These are phyloP conservation scores for Cyclotella atomus DNA, from an alignment of 108 stramenopile genomes.

Conservation along the genomic window DNA sequence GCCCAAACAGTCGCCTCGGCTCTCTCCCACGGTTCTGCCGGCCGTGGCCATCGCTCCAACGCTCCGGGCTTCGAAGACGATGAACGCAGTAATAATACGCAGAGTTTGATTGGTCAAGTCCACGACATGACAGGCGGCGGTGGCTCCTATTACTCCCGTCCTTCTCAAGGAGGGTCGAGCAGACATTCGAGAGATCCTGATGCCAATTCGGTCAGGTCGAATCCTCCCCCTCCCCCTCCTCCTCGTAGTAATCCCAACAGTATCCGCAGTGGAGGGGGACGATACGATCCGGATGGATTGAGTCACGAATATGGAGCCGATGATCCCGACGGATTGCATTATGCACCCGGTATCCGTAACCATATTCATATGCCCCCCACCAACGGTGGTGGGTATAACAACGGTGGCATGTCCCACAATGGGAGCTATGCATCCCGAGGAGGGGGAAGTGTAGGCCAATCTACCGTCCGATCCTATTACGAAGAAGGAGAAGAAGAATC, in stretches of 20 bases:
- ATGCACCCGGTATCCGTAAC: conserved; percentile 27
- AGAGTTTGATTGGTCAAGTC: conserved; percentile 20
- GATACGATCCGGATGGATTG: conserved; percentile 35
- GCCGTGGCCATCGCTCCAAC: conserved; percentile 5
- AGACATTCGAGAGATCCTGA: conserved; percentile 15
- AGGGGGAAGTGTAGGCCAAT: too few relatives aligned
- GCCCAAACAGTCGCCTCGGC: conserved; percentile 17
- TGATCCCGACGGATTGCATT: conserved; percentile 46
- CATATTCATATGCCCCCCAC: too few relatives aligned
- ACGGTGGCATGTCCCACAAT: not conserved
- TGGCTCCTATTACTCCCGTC: not conserved
- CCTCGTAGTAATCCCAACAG: too few relatives aligned
- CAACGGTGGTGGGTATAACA: too few relatives aligned
- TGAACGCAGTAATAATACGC: conserved; percentile 19
- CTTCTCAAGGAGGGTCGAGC: too few relatives aligned
- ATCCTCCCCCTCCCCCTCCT: not conserved
- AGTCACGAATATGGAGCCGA: conserved; percentile 36
- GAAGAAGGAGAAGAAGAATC: conserved; percentile 18
- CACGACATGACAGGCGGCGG: conserved; percentile 14
- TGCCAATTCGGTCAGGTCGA: conserved; percentile 3
- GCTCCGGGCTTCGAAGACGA: conserved; percentile 13
- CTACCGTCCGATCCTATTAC: conserved; percentile 27
- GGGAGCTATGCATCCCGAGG: too few relatives aligned
- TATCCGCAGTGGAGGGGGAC: not conserved
- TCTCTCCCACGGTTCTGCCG: conserved; percentile 19